A percentile compares a stretch with the other conserved stretches of the same genome.
Evolutionary conservation across 2,329 filamentous ascomycete genomes (phyloP).

Genomic region (Colletotrichum lini): DNA sequence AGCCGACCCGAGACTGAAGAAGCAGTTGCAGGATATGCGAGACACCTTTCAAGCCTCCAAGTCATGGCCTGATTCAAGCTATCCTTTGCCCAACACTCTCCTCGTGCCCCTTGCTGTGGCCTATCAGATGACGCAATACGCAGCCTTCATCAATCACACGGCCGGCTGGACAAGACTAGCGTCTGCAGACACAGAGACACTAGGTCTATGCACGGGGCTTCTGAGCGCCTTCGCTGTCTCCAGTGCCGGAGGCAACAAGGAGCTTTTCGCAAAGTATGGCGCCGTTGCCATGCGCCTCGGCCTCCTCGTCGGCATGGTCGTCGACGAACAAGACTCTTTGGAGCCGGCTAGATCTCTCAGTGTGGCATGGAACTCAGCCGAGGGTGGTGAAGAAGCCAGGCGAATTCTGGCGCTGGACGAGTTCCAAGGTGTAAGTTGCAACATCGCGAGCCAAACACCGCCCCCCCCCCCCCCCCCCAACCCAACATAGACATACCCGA

Average conservation of each 20-base stretch:
- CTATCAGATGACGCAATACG: not conserved
- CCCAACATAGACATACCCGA: not conserved
- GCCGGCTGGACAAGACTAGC: not conserved
- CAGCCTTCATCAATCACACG: not conserved
- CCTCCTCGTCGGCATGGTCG: conserved; percentile 54
- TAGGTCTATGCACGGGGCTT: conserved; percentile 58
- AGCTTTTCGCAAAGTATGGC: conserved; percentile 52
- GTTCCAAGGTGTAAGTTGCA: conserved; percentile 21
- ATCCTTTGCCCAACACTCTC: not conserved
- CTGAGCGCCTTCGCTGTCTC: conserved; percentile 55
- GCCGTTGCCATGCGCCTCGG: conserved; percentile 56
- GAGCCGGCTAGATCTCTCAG: not conserved
- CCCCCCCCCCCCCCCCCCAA: no score
- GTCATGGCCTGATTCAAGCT: not conserved
- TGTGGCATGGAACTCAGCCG: conserved; percentile 3
- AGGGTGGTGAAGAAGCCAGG: conserved; percentile 36
- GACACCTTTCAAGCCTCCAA: not conserved
- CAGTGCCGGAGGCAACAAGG: conserved; percentile 44
- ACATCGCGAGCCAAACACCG: not conserved
- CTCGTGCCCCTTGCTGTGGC: not conserved
- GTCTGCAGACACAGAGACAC: conserved; percentile 21
- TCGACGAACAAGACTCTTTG: conserved; percentile 52
- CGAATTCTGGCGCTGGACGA: conserved; percentile 41
- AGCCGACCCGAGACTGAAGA: not conserved
- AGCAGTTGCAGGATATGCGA: not conserved